Evolutionary conservation across 148 eudicot species (phyloP).

Genomic region (Silene latifolia): DNA sequence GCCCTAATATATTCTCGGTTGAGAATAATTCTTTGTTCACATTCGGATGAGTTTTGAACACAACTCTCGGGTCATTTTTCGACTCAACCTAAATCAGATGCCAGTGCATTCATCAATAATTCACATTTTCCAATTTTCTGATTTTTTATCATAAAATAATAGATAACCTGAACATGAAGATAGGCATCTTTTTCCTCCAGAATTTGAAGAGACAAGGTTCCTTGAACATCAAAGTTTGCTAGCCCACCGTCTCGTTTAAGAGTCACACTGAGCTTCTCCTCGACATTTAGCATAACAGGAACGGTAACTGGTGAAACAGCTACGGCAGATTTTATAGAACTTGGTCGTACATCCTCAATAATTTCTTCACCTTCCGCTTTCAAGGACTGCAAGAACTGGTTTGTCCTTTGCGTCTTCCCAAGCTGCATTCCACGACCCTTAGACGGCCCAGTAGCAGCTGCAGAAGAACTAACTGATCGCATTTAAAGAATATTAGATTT

Average conservation of each 20-base stretch:
- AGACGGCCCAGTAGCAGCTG: constrained; percentile 72
- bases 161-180: constrained; percentile 80
- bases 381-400: constrained; percentile 78
- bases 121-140: neutral
- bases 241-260: constrained; percentile 84
- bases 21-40: constrained; percentile 75
- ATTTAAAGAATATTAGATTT: neutral
- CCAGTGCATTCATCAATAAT: neutral
- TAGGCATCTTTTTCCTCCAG: constrained; percentile 75
- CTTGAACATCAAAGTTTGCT: constrained; percentile 83
- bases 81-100: constrained; percentile 55
- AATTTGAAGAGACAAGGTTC: constrained; percentile 82
- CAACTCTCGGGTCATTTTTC: constrained; percentile 54
- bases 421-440: constrained; percentile 89
- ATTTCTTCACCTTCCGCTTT: constrained; percentile 95
- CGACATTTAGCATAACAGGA: constrained; percentile 72
- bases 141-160: neutral
- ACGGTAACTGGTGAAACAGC: constrained; percentile 64
- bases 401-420: constrained; percentile 67
- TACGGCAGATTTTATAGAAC: constrained; percentile 40
- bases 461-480: constrained; percentile 51
- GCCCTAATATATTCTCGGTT: constrained; percentile 71
- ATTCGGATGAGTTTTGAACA: constrained; percentile 90
- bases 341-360: constrained; percentile 73
- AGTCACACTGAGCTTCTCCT: constrained; percentile 77